These are phyloP conservation scores for Mortierella antarctica DNA, from an alignment of 192 early-diverging fungal species.

Conservation along the genomic window DNA sequence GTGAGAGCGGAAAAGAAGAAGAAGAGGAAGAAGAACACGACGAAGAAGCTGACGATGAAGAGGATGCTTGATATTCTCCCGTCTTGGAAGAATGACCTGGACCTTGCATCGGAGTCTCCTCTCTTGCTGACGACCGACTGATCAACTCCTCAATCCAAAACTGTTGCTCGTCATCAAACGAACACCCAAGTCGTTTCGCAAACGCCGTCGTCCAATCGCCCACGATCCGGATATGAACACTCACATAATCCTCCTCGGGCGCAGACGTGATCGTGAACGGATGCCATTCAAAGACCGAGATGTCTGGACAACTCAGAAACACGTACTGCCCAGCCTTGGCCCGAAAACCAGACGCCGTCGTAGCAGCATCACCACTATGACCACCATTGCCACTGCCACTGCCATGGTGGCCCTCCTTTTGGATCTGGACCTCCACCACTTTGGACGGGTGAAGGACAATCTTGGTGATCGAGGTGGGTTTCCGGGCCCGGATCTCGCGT, in stretches of 20 bases:
- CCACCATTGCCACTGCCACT: background rate
- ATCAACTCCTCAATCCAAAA: conserved; percentile 61
- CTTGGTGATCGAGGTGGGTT: conserved; percentile 78
- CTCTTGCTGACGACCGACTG: conserved; percentile 7
- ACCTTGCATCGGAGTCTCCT: background rate
- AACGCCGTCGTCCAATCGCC: conserved; percentile 81
- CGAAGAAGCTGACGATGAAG: conserved; percentile 57
- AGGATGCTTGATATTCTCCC: conserved; percentile 10
- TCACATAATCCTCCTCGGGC: conserved; percentile 80
- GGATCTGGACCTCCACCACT: conserved; percentile 84
- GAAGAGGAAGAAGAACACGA: background rate
- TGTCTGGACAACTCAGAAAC: conserved; percentile 74
- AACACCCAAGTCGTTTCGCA: conserved; percentile 75
- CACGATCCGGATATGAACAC: conserved; percentile 79
- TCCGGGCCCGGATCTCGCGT: conserved; percentile 76
- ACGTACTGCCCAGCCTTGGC: conserved; percentile 79
- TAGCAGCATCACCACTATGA: too few relatives aligned
- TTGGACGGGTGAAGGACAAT: conserved; percentile 87
- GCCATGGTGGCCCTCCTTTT: conserved; percentile 59
- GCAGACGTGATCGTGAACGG: conserved; percentile 81
- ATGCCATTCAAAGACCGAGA: conserved; percentile 81
- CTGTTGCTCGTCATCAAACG: conserved; percentile 60
- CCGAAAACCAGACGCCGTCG: conserved; percentile 7
- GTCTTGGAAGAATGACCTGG: background rate
- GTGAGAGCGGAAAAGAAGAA: background rate